These are phyloP conservation scores for Penicillium lividum DNA, from an alignment of 495 filamentous ascomycete genomes.

Conservation along the genomic window DNA sequence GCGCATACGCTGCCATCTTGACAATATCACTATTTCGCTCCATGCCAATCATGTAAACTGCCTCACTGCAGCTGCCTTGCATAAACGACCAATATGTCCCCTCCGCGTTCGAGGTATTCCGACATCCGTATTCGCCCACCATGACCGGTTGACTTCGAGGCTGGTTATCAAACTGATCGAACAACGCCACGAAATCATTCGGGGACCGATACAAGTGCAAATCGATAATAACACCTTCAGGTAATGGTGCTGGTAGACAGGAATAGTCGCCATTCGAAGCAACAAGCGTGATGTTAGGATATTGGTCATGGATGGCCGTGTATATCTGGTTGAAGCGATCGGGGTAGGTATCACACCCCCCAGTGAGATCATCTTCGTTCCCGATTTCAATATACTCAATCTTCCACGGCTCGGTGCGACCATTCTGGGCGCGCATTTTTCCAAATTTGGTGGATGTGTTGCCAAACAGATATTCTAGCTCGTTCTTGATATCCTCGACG, in stretches of 20 bases:
- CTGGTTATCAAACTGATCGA: slow-evolving; percentile 56
- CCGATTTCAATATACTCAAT: slow-evolving; percentile 55
- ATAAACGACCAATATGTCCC: slow-evolving; percentile 43
- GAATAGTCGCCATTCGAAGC: slow-evolving; percentile 38
- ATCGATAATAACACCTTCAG: slow-evolving; percentile 44
- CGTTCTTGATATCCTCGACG: slow-evolving; percentile 60
- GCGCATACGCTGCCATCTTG: slow-evolving; percentile 54
- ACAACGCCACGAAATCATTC: slow-evolving; percentile 51
- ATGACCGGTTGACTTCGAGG: slow-evolving; percentile 46
- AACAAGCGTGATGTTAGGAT: slow-evolving; percentile 48
- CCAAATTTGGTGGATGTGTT: slow-evolving; percentile 38
- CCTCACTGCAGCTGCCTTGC: slow-evolving; percentile 64
- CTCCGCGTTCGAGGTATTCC: slow-evolving; percentile 45
- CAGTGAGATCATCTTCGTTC: slow-evolving; percentile 56
- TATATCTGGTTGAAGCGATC: slow-evolving; percentile 50
- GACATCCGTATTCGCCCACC: slow-evolving; percentile 57
- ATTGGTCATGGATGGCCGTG: slow-evolving; percentile 44
- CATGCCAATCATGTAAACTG: slow-evolving; percentile 65
- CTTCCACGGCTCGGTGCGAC: slow-evolving; percentile 45
- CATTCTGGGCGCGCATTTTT: slow-evolving; percentile 42
- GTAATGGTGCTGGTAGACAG: slow-evolving; percentile 30
- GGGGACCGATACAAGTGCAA: slow-evolving; percentile 53
- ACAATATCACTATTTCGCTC: slow-evolving; percentile 66
- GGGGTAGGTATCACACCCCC: slow-evolving; percentile 41
- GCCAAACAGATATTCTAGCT: slow-evolving; percentile 53